These are phyloP conservation scores for Elaeagnus macrophylla DNA, from an alignment of 306 rosid species.

Conservation along the genomic window DNA sequence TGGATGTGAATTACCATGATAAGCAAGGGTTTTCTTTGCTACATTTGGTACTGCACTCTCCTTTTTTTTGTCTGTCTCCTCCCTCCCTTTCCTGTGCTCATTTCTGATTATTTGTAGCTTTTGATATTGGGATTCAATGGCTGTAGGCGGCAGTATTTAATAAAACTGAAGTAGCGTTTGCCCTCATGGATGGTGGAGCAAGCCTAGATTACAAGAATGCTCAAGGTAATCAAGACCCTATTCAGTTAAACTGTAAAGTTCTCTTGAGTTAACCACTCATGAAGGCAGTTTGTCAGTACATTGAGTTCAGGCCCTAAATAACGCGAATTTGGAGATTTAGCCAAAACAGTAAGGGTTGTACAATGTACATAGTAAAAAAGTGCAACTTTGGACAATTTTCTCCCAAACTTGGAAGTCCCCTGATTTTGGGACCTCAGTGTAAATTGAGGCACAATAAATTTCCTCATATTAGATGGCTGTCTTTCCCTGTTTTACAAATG, in stretches of 20 bases:
- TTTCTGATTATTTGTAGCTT: background rate
- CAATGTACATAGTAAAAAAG: too few relatives aligned
- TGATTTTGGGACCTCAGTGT: too few relatives aligned
- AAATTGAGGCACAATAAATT: too few relatives aligned
- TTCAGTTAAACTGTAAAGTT: constrained; percentile 8
- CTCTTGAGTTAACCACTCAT: background rate
- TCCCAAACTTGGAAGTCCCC: too few relatives aligned
- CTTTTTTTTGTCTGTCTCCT: background rate
- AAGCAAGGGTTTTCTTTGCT: constrained; percentile 84
- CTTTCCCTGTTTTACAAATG: too few relatives aligned
- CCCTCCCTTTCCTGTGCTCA: background rate
- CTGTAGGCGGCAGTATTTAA: constrained; percentile 91
- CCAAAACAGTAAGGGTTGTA: too few relatives aligned
- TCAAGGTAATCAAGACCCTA: constrained; percentile 52
- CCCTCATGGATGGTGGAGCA: constrained; percentile 94
- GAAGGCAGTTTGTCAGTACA: background rate
- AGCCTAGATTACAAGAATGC: constrained; percentile 77
- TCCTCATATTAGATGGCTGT: too few relatives aligned
- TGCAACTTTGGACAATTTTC: too few relatives aligned
- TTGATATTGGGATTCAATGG: constrained; percentile 21
- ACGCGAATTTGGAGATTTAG: too few relatives aligned
- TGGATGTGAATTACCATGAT: constrained; percentile 87
- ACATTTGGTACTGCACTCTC: constrained; percentile 67
- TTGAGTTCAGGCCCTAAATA: too few relatives aligned
- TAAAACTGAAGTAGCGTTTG: constrained; percentile 83